Percentiles rank a stretch among this genome's conserved stretches.
These are phyloP conservation scores for Xylaria nigripes DNA, from an alignment of 495 filamentous ascomycete species.

Conservation along the genomic window DNA sequence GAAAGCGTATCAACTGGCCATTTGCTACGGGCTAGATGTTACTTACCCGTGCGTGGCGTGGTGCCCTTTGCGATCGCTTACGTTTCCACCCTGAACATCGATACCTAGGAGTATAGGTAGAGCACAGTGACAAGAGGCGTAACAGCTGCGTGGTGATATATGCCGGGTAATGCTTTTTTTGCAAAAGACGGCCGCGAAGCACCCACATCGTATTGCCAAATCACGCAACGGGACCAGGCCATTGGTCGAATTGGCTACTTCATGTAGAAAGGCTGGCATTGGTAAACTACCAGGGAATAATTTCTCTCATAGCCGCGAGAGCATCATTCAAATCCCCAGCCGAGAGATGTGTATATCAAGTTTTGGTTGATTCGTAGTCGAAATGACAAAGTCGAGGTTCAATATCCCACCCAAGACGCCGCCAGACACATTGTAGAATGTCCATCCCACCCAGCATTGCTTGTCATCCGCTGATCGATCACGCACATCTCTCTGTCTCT, in stretches of 20 bases:
- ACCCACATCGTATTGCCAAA: neutral
- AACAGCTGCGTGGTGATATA: too few relatives aligned
- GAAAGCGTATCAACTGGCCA: neutral
- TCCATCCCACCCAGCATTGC: constrained; percentile 16
- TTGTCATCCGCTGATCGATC: constrained; percentile 12
- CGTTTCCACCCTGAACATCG: too few relatives aligned
- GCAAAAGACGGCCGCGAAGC: neutral
- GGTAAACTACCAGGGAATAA: constrained; percentile 23
- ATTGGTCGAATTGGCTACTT: constrained; percentile 6
- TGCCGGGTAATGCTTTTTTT: too few relatives aligned
- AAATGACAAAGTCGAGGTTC: constrained; percentile 23
- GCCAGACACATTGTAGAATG: constrained; percentile 19
- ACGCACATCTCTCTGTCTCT: constrained; percentile 7
- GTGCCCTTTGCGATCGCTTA: too few relatives aligned
- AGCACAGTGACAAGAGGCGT: too few relatives aligned
- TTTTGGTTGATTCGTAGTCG: constrained; percentile 12
- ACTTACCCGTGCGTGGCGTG: neutral
- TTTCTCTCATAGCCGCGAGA: constrained; percentile 20
- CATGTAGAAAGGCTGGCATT: constrained; percentile 25
- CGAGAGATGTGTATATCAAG: constrained; percentile 16
- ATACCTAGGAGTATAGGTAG: too few relatives aligned
- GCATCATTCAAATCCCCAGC: constrained; percentile 19
- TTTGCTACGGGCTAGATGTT: neutral
- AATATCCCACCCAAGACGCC: constrained; percentile 29
- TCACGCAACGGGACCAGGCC: neutral